phyloP scores from a whole-genome alignment of 2,329 filamentous ascomycete genomes.

The Aureobasidium sp. region DNA sequence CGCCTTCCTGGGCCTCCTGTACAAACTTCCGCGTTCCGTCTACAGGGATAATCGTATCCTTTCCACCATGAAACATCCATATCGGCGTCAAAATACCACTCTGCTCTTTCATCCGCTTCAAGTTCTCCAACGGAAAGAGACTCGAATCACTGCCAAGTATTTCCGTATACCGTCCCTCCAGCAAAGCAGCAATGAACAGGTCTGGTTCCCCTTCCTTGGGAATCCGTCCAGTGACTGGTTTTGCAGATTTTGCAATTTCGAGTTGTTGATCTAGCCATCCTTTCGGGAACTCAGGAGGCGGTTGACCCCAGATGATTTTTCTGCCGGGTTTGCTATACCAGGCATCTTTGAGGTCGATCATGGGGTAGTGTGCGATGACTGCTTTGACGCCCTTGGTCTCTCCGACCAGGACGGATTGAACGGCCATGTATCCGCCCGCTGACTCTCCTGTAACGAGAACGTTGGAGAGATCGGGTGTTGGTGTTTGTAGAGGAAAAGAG shows the following conservation, averaged over 20 bases:
- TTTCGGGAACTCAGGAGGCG: neutral
- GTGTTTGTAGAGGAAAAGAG: constrained; percentile 9
- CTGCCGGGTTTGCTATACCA: constrained; percentile 8
- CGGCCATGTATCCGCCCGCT: constrained; percentile 31
- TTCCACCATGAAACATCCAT: constrained; percentile 27
- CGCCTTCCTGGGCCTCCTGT: neutral
- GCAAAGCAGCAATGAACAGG: constrained; percentile 17
- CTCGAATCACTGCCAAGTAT: constrained; percentile 14
- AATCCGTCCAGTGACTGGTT: neutral
- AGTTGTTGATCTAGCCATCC: constrained; percentile 10
- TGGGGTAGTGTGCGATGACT: constrained; percentile 26
- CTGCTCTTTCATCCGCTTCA: constrained; percentile 19
- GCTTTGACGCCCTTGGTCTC: constrained; percentile 21
- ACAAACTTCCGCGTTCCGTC: neutral
- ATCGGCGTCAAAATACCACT: constrained; percentile 20
- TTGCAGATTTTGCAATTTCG: neutral
- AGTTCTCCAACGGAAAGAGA: constrained; percentile 23
- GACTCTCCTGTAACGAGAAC: constrained; percentile 30
- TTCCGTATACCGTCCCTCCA: constrained; percentile 13
- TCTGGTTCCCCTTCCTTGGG: constrained; percentile 7
- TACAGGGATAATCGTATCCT: constrained; percentile 19
- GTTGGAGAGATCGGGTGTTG: constrained; percentile 20
- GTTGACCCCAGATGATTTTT: constrained; percentile 13
- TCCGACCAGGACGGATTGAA: constrained; percentile 21
- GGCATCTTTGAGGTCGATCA: constrained; percentile 18